Conservation (phyloP, 2,329 filamentous ascomycete genomes). For the Podosphaera xanthii region DNA sequence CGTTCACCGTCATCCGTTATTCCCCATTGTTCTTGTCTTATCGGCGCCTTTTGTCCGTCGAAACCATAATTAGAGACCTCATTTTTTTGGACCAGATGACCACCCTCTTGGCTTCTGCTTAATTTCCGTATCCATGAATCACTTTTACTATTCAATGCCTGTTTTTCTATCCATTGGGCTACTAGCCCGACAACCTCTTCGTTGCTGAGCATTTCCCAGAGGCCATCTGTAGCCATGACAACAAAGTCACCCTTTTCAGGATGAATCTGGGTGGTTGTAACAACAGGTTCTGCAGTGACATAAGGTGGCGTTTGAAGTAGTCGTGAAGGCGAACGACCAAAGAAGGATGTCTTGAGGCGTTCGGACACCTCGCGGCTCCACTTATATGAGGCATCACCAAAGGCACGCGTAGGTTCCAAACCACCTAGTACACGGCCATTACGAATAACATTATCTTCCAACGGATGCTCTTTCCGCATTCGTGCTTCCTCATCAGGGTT, state of each 20-base stretch:
- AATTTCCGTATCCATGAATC: conserved; percentile 43
- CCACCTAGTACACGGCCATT: conserved; percentile 83
- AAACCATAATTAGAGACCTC: conserved; percentile 7
- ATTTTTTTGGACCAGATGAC: conserved; percentile 45
- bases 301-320: conserved; percentile 82
- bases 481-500: conserved; percentile 69
- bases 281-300: conserved; percentile 83
- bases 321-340: conserved; percentile 55
- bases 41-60: conserved; percentile 64
- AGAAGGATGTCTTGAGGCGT: conserved; percentile 66
- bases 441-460: conserved; percentile 65
- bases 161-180: conserved; percentile 83
- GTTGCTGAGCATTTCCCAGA: conserved; percentile 99
- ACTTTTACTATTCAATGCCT: conserved; percentile 20
- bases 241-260: conserved; percentile 84
- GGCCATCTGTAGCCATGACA: conserved; percentile 84
- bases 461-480: conserved; percentile 67
- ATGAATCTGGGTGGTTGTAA: conserved; percentile 80
- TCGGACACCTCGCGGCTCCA: conserved; percentile 74
- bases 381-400: conserved; percentile 93
- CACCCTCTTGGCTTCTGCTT: conserved; percentile 29
- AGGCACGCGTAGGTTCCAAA: conserved; percentile 78
- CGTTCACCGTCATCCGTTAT: conserved; percentile 51
- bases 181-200: conserved; percentile 94
- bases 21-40: conserved; percentile 80